A percentile compares a stretch with the other conserved stretches of the same genome.
phyloP scores from a whole-genome alignment of 2,329 filamentous ascomycete genomes.

The Sordariomycetes sp. region DNA sequence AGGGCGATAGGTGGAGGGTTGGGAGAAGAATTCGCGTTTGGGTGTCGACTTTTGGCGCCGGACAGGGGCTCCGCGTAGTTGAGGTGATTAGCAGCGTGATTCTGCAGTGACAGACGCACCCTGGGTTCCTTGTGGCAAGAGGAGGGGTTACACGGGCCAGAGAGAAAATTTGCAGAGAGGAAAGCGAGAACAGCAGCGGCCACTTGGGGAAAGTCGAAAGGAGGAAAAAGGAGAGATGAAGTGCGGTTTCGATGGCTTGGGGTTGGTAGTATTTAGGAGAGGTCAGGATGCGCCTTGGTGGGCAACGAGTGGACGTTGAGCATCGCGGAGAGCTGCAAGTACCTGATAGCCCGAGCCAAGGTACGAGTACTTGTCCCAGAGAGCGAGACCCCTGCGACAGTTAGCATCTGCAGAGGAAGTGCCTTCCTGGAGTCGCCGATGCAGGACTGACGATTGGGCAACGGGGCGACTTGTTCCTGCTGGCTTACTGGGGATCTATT shows the following conservation, averaged over 20 bases:
- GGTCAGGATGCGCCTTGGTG: background rate
- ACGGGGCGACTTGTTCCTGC: background rate
- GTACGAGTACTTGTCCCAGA: background rate
- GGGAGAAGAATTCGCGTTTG: too few relatives aligned
- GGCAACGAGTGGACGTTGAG: background rate
- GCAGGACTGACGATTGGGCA: constrained; percentile 5
- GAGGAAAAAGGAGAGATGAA: background rate
- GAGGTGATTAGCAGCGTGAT: background rate
- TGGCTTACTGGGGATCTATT: background rate
- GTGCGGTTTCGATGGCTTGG: background rate
- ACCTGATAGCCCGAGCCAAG: background rate
- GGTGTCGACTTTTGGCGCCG: constrained; percentile 5
- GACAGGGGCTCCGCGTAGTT: constrained; percentile 1
- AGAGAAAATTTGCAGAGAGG: background rate
- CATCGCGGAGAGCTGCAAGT: background rate
- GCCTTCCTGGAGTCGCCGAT: constrained; percentile 4
- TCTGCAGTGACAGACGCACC: constrained; percentile 3
- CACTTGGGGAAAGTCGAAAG: background rate
- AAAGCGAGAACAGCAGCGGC: background rate
- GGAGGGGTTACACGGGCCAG: background rate
- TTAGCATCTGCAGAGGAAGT: background rate
- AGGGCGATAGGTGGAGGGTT: constrained; percentile 4
- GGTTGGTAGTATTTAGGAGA: constrained; percentile 1
- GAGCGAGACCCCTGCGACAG: too few relatives aligned
- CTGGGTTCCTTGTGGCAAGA: background rate